These are phyloP conservation scores for Didymella keratinophila DNA, from an alignment of 2,329 filamentous ascomycete species.

Conservation along the genomic window DNA sequence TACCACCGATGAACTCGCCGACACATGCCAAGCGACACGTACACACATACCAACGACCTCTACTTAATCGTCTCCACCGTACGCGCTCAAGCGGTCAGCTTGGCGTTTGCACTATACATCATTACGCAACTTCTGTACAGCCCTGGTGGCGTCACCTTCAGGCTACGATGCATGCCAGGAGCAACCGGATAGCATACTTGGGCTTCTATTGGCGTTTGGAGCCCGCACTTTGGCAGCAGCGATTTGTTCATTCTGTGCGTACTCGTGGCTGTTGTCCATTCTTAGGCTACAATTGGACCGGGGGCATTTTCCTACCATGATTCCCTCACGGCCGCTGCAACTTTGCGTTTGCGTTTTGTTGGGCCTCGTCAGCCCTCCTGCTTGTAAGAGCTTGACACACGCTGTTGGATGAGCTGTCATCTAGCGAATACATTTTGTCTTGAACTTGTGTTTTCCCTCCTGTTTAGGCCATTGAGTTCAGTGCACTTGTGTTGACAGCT, in stretches of 20 bases:
- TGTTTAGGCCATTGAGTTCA: not conserved
- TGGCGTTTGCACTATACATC: conserved; percentile 14
- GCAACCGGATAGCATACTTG: conserved; percentile 7
- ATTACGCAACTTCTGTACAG: conserved; percentile 12
- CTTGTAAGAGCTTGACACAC: not conserved
- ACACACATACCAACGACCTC: not conserved
- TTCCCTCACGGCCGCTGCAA: conserved; percentile 6
- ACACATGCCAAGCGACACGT: conserved; percentile 7
- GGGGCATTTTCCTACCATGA: conserved; percentile 8
- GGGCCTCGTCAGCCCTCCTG: not conserved
- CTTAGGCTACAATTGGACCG: conserved; percentile 13
- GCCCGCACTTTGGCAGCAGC: not conserved
- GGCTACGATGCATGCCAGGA: conserved; percentile 4
- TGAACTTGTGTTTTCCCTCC: not conserved
- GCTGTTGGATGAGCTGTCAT: not conserved
- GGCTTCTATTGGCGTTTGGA: conserved; percentile 10
- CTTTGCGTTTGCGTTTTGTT: not conserved
- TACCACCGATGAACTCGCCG: not conserved
- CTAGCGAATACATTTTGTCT: conserved; percentile 5
- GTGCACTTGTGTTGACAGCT: not conserved
- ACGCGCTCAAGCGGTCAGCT: not conserved
- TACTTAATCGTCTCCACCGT: not conserved
- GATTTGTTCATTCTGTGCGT: conserved; percentile 2
- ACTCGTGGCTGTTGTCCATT: conserved; percentile 9
- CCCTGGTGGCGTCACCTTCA: conserved; percentile 10